Evolutionary conservation across 768 basidiomycete species (phyloP).

Genomic region (Rhodocollybia butyracea): DNA sequence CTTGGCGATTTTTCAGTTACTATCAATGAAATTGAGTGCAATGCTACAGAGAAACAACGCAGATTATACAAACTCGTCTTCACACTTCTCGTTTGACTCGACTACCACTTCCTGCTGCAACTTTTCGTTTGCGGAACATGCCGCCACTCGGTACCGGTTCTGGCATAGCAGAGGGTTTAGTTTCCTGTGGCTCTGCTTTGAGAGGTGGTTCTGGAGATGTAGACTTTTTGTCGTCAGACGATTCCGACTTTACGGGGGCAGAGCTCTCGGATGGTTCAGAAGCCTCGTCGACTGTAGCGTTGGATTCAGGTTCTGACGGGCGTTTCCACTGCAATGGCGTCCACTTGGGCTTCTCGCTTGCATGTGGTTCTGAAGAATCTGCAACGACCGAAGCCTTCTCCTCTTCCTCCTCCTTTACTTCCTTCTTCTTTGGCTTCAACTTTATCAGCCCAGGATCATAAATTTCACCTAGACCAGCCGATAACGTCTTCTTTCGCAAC

Average conservation of each 20-base stretch:
- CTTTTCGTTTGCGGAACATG: constrained; percentile 4
- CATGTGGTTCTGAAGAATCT: constrained; percentile 5
- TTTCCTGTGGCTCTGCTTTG: background rate
- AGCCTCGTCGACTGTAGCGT: background rate
- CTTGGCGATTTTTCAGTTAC: background rate
- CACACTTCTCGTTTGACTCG: background rate
- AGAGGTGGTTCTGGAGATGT: background rate
- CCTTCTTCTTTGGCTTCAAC: constrained; percentile 61
- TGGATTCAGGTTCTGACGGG: background rate
- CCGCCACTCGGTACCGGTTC: background rate
- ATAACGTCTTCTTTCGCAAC: constrained; percentile 59
- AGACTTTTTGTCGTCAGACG: background rate
- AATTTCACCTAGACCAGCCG: constrained; percentile 66
- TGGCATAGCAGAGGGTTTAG: background rate
- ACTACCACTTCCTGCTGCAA: background rate
- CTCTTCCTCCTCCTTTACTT: constrained; percentile 1
- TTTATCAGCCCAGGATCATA: constrained; percentile 77
- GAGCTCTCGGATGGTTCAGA: background rate
- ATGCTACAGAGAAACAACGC: background rate
- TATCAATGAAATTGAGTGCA: background rate
- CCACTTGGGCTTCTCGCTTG: constrained; percentile 26
- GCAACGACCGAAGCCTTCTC: constrained; percentile 2
- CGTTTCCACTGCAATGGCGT: constrained; percentile 32
- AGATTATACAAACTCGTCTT: background rate
- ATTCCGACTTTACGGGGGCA: background rate